Evolutionary conservation across 805 yeast species (phyloP).

Genomic region (Ogataea angusta): DNA sequence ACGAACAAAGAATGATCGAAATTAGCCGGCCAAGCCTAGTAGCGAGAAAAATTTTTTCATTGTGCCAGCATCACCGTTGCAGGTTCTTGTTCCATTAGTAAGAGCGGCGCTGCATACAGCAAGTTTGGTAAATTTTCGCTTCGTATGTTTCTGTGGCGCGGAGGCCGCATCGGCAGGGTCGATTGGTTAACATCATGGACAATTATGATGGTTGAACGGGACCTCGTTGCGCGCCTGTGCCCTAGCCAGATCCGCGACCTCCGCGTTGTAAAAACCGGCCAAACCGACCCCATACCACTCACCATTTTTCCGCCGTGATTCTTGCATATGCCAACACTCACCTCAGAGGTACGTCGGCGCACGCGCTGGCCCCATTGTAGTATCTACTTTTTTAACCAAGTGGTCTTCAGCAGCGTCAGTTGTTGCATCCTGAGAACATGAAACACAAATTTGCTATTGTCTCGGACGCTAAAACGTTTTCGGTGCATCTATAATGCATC

Average conservation of each 20-base stretch:
- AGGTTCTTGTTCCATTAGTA: not conserved
- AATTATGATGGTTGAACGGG: not conserved
- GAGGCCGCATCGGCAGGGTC: not conserved
- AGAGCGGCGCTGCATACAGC: not conserved
- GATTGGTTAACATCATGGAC: not conserved
- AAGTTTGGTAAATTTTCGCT: not conserved
- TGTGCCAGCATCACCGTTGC: not conserved
- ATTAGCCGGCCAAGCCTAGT: not conserved
- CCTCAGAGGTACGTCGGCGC: not conserved
- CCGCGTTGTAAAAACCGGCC: too few species aligned
- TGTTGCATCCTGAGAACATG: slow-evolving; percentile 3
- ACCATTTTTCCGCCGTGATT: not conserved
- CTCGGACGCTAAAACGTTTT: slow-evolving; percentile 2
- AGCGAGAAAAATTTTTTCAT: not conserved
- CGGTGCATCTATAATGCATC: slow-evolving; percentile 8
- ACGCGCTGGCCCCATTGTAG: not conserved
- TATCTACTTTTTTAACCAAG: not conserved
- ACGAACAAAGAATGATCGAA: not conserved
- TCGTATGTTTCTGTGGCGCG: not conserved
- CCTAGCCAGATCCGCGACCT: not conserved
- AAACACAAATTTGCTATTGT: slow-evolving; percentile 5
- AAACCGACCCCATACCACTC: too few species aligned
- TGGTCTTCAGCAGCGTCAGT: not conserved
- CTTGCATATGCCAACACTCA: not conserved
- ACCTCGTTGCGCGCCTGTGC: not conserved